Conservation (phyloP, 192 early-diverging fungal species). For the Entomortierella beljakovae region DNA sequence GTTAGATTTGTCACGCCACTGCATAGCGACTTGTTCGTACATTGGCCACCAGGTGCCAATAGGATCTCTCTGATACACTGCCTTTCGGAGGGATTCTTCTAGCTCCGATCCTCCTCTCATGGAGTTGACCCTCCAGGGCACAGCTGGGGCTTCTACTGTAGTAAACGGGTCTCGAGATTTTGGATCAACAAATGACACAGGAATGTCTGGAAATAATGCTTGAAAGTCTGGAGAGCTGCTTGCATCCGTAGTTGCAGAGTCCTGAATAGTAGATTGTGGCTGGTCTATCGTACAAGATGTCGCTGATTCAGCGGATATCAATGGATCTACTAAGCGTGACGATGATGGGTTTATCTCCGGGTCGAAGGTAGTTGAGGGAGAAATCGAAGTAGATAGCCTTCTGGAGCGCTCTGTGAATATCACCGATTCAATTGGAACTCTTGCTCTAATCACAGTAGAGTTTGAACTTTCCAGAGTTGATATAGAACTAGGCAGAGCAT, state of each 20-base stretch:
- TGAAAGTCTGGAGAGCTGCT: slow-evolving; percentile 21
- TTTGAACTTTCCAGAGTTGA: neutral
- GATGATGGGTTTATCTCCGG: slow-evolving; percentile 11
- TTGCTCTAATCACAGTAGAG: neutral
- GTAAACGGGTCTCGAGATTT: slow-evolving; percentile 8
- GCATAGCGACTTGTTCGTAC: slow-evolving; percentile 21
- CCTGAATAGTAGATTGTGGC: slow-evolving; percentile 1
- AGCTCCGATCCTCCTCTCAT: slow-evolving; percentile 25
- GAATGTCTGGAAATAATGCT: slow-evolving; percentile 29
- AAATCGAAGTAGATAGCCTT: slow-evolving; percentile 2
- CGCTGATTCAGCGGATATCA: neutral
- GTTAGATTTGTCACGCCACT: slow-evolving; percentile 7
- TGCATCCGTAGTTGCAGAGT: neutral
- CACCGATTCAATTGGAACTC: neutral
- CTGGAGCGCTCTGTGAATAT: neutral
- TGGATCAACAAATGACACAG: slow-evolving; percentile 3
- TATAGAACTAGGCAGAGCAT: neutral
- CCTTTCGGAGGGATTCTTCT: slow-evolving; percentile 33
- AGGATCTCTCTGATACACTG: slow-evolving; percentile 27
- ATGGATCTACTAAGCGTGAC: neutral
- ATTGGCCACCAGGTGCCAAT: slow-evolving; percentile 41
- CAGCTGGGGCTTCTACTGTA: neutral
- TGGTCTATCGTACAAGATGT: neutral
- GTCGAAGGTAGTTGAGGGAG: slow-evolving; percentile 17
- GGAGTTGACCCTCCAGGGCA: slow-evolving; percentile 18